Evolutionary conservation across 164 flowering plant species (phyloP).

Genomic region (Euptelea pleiosperma): DNA sequence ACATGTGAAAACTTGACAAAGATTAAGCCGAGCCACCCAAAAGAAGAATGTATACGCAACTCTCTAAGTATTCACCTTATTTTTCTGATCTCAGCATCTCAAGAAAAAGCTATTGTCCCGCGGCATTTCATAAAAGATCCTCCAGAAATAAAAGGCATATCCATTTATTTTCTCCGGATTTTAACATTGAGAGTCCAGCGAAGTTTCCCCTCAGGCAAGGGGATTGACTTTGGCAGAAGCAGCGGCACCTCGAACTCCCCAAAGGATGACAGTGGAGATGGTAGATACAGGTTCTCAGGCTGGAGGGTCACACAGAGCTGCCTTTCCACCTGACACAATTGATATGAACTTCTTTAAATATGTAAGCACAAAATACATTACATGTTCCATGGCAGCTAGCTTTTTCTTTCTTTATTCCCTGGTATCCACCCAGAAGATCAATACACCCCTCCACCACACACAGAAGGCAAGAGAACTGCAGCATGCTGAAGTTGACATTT

Average conservation of each 20-base stretch:
- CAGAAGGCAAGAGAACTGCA: too few relatives aligned
- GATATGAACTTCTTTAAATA: too few relatives aligned
- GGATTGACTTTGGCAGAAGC: conserved; percentile 69
- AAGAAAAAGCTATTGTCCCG: not conserved
- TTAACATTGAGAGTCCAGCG: conserved; percentile 72
- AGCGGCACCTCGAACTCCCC: conserved; percentile 85
- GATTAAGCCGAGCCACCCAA: too few relatives aligned
- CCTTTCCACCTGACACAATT: conserved; percentile 67
- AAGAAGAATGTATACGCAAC: not conserved
- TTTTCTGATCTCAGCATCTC: not conserved
- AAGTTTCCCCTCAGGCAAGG: conserved; percentile 70
- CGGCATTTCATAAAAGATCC: not conserved
- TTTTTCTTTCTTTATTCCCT: too few relatives aligned
- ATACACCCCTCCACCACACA: too few relatives aligned
- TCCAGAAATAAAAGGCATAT: not conserved
- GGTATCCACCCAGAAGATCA: too few relatives aligned
- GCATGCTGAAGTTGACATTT: too few relatives aligned
- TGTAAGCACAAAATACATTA: too few relatives aligned
- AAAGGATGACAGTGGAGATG: conserved; percentile 53
- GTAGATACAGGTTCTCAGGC: conserved; percentile 72
- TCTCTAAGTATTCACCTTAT: not conserved
- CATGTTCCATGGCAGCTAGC: too few relatives aligned
- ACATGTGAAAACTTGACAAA: too few relatives aligned
- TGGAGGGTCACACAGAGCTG: conserved; percentile 69
- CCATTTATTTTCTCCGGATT: conserved; percentile 56